Evolutionary conservation across 2,329 filamentous ascomycete species (phyloP).

Genomic region (Paecilomyces dactylethromorphus): DNA sequence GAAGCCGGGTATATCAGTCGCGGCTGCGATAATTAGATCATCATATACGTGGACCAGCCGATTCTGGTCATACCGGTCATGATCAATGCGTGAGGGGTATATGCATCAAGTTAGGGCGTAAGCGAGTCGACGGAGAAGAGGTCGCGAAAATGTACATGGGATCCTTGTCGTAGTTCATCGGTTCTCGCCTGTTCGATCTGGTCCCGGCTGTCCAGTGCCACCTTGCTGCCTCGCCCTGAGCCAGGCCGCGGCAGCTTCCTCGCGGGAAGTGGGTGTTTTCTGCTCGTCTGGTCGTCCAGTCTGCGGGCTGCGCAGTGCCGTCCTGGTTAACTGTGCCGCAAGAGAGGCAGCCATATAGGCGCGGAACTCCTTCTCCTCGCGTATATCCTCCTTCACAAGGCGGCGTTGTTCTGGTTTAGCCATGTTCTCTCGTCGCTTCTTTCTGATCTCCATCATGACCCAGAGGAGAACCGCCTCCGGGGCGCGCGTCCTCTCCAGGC

Average conservation of each 20-base stretch:
- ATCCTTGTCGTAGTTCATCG: neutral
- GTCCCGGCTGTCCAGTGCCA: slow-evolving; percentile 4
- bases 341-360: slow-evolving; percentile 40
- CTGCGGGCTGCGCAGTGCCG: slow-evolving; percentile 25
- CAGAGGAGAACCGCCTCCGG: slow-evolving; percentile 86
- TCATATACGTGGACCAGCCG: neutral
- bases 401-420: slow-evolving; percentile 62
- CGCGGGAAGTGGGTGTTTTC: slow-evolving; percentile 33
- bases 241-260: slow-evolving; percentile 28
- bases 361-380: slow-evolving; percentile 42
- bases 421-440: slow-evolving; percentile 75
- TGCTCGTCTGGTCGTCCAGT: slow-evolving; percentile 29
- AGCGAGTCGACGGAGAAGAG: neutral
- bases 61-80: neutral
- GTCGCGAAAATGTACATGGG: neutral
- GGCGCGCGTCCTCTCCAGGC: slow-evolving; percentile 68
- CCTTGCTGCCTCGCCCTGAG: slow-evolving; percentile 20
- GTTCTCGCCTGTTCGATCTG: neutral
- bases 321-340: slow-evolving; percentile 38
- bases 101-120: neutral
- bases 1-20: neutral
- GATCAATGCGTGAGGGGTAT: neutral
- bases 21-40: neutral
- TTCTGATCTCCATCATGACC: slow-evolving; percentile 86
- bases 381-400: slow-evolving; percentile 42